Evolutionary conservation across 2,329 filamentous ascomycete genomes (phyloP).

Genomic region (Colletotrichum spaethianum): DNA sequence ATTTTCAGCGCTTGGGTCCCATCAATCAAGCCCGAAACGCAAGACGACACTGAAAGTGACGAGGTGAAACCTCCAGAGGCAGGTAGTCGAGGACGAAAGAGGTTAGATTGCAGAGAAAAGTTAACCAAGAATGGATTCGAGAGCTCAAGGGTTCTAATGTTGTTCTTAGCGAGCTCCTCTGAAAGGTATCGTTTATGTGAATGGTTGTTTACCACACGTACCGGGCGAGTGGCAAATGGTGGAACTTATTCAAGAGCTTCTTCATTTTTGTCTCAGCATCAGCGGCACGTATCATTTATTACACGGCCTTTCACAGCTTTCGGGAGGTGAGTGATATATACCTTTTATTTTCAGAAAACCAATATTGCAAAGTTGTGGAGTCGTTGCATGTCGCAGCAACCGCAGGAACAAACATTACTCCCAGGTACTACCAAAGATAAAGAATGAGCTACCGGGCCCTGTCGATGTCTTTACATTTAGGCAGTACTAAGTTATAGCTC

Average conservation of each 20-base stretch:
- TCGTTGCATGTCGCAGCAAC: not conserved
- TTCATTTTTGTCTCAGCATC: not conserved
- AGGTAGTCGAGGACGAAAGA: not conserved
- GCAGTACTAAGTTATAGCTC: too few relatives aligned
- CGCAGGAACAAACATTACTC: not conserved
- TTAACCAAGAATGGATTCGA: not conserved
- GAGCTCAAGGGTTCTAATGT: not conserved
- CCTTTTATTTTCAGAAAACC: not conserved
- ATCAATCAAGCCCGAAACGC: constrained; percentile 5
- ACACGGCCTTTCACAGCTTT: not conserved
- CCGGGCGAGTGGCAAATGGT: not conserved
- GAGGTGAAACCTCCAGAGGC: constrained; percentile 17
- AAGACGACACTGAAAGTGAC: not conserved
- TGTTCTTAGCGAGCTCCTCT: not conserved
- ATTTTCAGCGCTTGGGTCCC: not conserved
- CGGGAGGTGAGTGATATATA: not conserved
- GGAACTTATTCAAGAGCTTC: not conserved
- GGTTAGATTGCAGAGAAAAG: not conserved
- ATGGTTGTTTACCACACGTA: not conserved
- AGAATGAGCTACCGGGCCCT: too few relatives aligned
- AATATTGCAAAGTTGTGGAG: not conserved
- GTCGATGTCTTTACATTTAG: too few relatives aligned
- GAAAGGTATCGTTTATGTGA: not conserved
- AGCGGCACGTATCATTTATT: not conserved
- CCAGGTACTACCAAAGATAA: not conserved